Evolutionary conservation across 2,329 filamentous ascomycete genomes (phyloP), one percentile per base, ranked within the genome.

Genomic region (Whalleya microplaca): DNA sequence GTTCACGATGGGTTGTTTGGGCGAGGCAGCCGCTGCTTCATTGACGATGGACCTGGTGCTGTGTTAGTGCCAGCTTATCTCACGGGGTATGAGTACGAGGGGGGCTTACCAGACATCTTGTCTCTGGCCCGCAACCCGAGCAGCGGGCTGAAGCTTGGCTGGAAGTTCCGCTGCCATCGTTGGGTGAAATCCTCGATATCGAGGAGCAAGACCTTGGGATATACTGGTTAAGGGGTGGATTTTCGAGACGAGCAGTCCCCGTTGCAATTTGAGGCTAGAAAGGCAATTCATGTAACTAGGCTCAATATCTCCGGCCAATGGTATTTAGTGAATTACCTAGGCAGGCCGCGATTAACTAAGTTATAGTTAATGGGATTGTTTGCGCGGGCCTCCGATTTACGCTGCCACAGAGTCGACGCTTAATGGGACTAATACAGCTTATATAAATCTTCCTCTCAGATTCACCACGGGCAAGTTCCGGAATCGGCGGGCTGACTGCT

Each of bases 1-100:
- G 63, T 88, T 88, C 58, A 87, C 80, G 62, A 88, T 86, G 56
- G 85, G 84, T 70, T 86, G 84, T 56, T 80, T 82, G 18, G 84
- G 84, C 21, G 84, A 86, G 27, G 83, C 82, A 7, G 83, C 82
- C 2, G 85, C 85, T 10, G 82, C 85, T 72, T 88, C 85, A 63
- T 88, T 88, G 75, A 88, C 77, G 73, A 88, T 87, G 63, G 83
- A 81, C 84, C 84, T 86, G 51, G 40, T 54, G 42, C 47, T 1
- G 27, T 60, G 14, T 64, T 60, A 62, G 64, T 58, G 59, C 2
- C 21, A 3, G 19, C 14, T 20, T 45, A 37, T 27, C 20, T 45
- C 14, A 9, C 9, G 21, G 21, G 16, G 41, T 21, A 29, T 2
- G 19, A 41, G 23, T 14, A 12, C 19, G 5, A 8, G 2, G 3